These are phyloP conservation scores for Talaromyces thailandensis DNA, from an alignment of 495 filamentous ascomycete genomes.

Conservation along the genomic window DNA sequence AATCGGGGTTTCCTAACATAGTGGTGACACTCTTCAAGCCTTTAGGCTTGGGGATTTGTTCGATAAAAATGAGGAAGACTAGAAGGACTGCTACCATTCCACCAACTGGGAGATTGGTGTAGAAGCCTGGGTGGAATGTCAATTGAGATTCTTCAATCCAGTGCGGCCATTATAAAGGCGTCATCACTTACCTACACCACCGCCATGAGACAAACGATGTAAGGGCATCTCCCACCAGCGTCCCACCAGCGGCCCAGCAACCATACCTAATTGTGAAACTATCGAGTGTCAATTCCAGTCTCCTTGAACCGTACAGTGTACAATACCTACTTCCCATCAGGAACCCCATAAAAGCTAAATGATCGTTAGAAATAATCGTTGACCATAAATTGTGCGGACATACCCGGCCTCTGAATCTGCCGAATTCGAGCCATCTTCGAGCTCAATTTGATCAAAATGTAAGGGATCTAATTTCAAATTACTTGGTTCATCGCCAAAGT, in stretches of 20 bases:
- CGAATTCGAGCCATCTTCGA: background rate
- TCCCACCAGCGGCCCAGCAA: constrained; percentile 12
- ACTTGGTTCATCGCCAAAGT: background rate
- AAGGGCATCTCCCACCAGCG: constrained; percentile 15
- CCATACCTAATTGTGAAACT: constrained; percentile 45
- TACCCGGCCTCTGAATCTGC: constrained; percentile 19
- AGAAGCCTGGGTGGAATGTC: constrained; percentile 25
- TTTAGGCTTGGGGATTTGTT: constrained; percentile 9
- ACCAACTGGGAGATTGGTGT: constrained; percentile 45
- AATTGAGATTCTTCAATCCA: background rate
- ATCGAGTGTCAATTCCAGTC: background rate
- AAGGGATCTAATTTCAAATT: background rate
- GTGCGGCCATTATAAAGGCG: constrained; percentile 49
- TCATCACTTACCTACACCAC: constrained; percentile 30
- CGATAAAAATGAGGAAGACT: constrained; percentile 9
- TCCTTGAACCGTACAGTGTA: background rate
- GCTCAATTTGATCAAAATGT: background rate
- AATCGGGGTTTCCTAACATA: constrained; percentile 40
- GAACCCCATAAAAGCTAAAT: constrained; percentile 34
- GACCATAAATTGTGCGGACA: constrained; percentile 27
- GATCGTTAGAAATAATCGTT: constrained; percentile 16
- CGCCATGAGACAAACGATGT: constrained; percentile 17
- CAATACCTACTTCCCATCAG: constrained; percentile 22
- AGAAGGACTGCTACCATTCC: constrained; percentile 17
- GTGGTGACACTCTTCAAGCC: constrained; percentile 1